phyloP scores from a whole-genome alignment of 2,329 filamentous ascomycete species.

The Colletotrichum sp. region DNA sequence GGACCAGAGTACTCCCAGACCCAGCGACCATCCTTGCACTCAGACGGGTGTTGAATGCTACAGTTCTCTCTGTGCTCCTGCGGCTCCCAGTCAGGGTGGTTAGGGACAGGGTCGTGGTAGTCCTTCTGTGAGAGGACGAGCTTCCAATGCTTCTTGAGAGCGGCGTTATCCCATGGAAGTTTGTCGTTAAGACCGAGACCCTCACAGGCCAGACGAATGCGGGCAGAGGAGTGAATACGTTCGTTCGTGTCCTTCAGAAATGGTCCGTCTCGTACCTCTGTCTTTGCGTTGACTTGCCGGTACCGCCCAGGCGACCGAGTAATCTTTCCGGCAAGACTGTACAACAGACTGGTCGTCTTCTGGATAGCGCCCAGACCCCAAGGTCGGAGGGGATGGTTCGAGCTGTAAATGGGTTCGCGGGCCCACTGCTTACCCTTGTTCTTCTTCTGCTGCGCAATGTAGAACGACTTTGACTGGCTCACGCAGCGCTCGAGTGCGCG shows the following conservation, averaged over 20 bases:
- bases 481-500: slow-evolving; percentile 46
- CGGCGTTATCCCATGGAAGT: slow-evolving; percentile 49
- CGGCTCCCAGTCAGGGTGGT: slow-evolving; percentile 36
- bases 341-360: slow-evolving; percentile 42
- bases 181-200: slow-evolving; percentile 56
- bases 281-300: slow-evolving; percentile 46
- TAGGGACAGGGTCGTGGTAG: slow-evolving; percentile 39
- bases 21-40: slow-evolving; percentile 45
- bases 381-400: slow-evolving; percentile 51
- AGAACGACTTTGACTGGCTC: slow-evolving; percentile 27
- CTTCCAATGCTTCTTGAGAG: slow-evolving; percentile 48
- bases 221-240: slow-evolving; percentile 58
- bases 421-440: slow-evolving; percentile 43
- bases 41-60: slow-evolving; percentile 19
- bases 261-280: slow-evolving; percentile 35
- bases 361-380: slow-evolving; percentile 54
- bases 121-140: slow-evolving; percentile 37
- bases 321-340: slow-evolving; percentile 47
- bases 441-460: slow-evolving; percentile 27
- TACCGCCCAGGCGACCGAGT: slow-evolving; percentile 54
- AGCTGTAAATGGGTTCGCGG: slow-evolving; percentile 49
- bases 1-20: slow-evolving; percentile 59
- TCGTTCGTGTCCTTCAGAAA: slow-evolving; percentile 60
- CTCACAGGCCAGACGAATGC: slow-evolving; percentile 55
- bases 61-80: slow-evolving; percentile 24